Evolutionary conservation across 768 basidiomycete species (phyloP).

Genomic region (Russula foetens): DNA sequence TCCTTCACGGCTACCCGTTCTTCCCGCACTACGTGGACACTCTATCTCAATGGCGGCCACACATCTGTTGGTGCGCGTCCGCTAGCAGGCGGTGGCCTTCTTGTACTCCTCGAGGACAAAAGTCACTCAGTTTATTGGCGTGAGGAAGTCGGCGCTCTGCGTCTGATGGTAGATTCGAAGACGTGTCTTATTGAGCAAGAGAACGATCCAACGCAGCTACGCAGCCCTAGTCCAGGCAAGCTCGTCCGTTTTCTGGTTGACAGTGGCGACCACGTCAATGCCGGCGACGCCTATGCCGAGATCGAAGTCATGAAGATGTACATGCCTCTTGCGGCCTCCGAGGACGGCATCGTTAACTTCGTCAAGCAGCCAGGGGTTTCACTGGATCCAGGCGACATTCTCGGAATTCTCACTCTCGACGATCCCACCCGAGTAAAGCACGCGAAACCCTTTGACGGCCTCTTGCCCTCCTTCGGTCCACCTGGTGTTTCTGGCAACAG

Average conservation of each 20-base stretch:
- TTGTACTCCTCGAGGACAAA: constrained; percentile 85
- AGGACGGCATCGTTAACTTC: constrained; percentile 90
- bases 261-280: constrained; percentile 94
- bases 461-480: constrained; percentile 79
- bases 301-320: constrained; percentile 99
- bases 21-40: constrained; percentile 81
- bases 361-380: constrained; percentile 98
- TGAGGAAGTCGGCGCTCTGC: constrained; percentile 91
- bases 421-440: constrained; percentile 96
- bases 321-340: constrained; percentile 92
- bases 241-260: constrained; percentile 92
- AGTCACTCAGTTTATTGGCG: constrained; percentile 98
- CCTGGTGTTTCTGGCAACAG: constrained; percentile 84
- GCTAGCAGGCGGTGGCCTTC: constrained; percentile 89
- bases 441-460: constrained; percentile 95
- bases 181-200: constrained; percentile 99
- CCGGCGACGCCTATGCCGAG: constrained; percentile 95
- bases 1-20: constrained; percentile 93
- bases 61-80: constrained; percentile 89
- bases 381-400: constrained; percentile 92
- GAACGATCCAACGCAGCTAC: constrained; percentile 95
- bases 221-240: constrained; percentile 95
- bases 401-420: constrained; percentile 93
- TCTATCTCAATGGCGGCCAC: constrained; percentile 93
- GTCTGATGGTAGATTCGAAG: constrained; percentile 93